These are phyloP conservation scores for Phaeomoniella chlamydospora DNA, from an alignment of 2,329 filamentous ascomycete genomes.

Conservation along the genomic window DNA sequence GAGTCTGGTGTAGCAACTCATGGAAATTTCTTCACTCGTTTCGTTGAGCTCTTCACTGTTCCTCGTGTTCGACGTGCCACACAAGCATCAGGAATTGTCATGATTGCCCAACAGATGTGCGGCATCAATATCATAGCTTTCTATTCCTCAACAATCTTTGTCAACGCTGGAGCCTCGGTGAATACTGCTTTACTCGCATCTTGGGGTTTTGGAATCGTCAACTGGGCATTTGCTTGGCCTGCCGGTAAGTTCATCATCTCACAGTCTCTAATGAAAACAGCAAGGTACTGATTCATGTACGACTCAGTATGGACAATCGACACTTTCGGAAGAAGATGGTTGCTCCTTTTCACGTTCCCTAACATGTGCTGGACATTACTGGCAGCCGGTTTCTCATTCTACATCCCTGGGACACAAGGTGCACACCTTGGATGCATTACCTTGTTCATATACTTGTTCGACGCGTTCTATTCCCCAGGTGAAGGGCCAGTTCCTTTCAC, in stretches of 20 bases:
- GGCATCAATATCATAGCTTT: conserved; percentile 64
- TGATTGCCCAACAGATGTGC: conserved; percentile 65
- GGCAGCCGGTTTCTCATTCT: conserved; percentile 39
- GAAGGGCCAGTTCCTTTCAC: conserved; percentile 53
- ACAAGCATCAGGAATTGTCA: conserved; percentile 62
- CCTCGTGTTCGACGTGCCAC: conserved; percentile 45
- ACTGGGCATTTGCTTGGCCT: conserved; percentile 52
- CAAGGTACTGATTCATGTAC: not conserved
- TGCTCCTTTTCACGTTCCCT: conserved; percentile 50
- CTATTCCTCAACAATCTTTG: conserved; percentile 49
- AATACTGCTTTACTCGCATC: conserved; percentile 47
- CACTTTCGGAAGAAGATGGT: conserved; percentile 49
- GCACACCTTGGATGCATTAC: conserved; percentile 26
- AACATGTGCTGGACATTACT: conserved; percentile 42
- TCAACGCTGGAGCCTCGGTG: conserved; percentile 38
- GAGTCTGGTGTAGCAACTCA: conserved; percentile 17
- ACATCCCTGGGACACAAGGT: conserved; percentile 25
- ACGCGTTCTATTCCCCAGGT: conserved; percentile 36
- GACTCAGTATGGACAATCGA: conserved; percentile 45
- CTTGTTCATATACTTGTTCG: conserved; percentile 28
- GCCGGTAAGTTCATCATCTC: conserved; percentile 17
- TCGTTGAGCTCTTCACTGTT: conserved; percentile 36
- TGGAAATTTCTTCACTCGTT: conserved; percentile 46
- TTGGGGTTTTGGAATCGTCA: conserved; percentile 50
- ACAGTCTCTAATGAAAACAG: too few relatives aligned